phyloP scores from a whole-genome alignment of 2,329 filamentous ascomycete species.

The Neoarthrinium moseri region DNA sequence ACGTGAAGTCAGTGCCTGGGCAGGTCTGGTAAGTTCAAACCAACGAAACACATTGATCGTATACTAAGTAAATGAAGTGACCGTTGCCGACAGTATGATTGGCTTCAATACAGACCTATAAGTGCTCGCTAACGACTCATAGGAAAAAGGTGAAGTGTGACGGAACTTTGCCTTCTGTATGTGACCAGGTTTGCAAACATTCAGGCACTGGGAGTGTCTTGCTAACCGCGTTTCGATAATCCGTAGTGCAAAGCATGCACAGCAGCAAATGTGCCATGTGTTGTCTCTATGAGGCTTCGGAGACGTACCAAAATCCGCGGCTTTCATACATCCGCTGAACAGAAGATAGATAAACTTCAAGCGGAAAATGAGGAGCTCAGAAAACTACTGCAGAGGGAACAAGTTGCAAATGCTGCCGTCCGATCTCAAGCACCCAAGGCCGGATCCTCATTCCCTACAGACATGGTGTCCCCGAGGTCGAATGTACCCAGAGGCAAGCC shows the following conservation, averaged over 20 bases:
- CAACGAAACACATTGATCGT: not conserved
- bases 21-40: conserved; percentile 2
- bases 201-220: not conserved
- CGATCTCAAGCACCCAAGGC: too few species aligned
- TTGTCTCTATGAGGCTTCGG: conserved; percentile 4
- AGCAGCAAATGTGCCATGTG: not conserved
- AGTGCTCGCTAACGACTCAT: not conserved
- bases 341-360: not conserved
- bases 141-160: conserved; percentile 10
- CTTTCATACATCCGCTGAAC: not conserved
- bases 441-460: not conserved
- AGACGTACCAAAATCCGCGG: conserved; percentile 7
- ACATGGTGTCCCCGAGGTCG: not conserved
- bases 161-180: conserved; percentile 1
- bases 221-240: not conserved
- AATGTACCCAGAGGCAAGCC: too few species aligned
- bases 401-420: not conserved
- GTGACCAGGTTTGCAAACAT: not conserved
- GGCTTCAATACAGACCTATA: too few species aligned
- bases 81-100: not conserved
- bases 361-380: conserved; percentile 7
- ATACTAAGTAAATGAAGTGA: not conserved
- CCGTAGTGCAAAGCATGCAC: conserved; percentile 1
- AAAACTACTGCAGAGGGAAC: not conserved
- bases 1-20: too few species aligned